These are phyloP conservation scores for Cladophialophora yegresii DNA, from an alignment of 2,329 filamentous ascomycete genomes.

Conservation along the genomic window DNA sequence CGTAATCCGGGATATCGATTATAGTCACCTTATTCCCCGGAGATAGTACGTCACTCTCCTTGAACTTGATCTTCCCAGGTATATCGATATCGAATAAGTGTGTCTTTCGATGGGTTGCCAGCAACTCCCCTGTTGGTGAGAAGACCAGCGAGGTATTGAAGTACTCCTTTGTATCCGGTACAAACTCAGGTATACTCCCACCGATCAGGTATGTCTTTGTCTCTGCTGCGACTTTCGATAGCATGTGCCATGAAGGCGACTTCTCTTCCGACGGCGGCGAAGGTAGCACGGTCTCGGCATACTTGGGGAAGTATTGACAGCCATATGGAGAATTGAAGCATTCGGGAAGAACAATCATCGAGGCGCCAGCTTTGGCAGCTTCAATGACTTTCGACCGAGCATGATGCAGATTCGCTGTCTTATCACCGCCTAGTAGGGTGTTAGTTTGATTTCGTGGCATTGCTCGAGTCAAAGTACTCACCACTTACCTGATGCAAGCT, in stretches of 20 bases:
- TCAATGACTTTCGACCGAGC: constrained; percentile 81
- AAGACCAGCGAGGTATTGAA: constrained; percentile 93
- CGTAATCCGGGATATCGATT: constrained; percentile 84
- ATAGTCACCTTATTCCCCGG: constrained; percentile 84
- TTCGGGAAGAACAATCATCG: constrained; percentile 89
- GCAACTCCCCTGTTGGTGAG: constrained; percentile 70
- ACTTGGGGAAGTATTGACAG: constrained; percentile 83
- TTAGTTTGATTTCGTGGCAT: constrained; percentile 25
- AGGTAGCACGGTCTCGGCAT: constrained; percentile 84
- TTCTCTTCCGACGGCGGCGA: constrained; percentile 69
- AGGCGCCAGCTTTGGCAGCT: constrained; percentile 73
- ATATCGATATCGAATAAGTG: constrained; percentile 99
- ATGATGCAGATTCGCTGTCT: constrained; percentile 76
- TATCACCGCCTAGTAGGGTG: constrained; percentile 65
- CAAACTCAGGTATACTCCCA: constrained; percentile 87
- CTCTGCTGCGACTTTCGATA: constrained; percentile 76
- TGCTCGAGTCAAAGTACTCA: constrained; percentile 7
- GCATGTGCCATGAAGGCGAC: constrained; percentile 81
- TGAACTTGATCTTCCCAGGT: constrained; percentile 88
- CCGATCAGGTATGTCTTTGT: constrained; percentile 80
- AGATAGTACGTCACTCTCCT: constrained; percentile 83
- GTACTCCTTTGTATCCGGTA: constrained; percentile 66
- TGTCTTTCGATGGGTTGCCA: constrained; percentile 89
- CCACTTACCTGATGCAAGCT: constrained; percentile 68
- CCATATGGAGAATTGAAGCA: constrained; percentile 99